Percentiles rank a stretch among this genome's conserved stretches.
Evolutionary conservation across 2,329 filamentous ascomycete genomes (phyloP).

Genomic region (Colletotrichum somersetense): DNA sequence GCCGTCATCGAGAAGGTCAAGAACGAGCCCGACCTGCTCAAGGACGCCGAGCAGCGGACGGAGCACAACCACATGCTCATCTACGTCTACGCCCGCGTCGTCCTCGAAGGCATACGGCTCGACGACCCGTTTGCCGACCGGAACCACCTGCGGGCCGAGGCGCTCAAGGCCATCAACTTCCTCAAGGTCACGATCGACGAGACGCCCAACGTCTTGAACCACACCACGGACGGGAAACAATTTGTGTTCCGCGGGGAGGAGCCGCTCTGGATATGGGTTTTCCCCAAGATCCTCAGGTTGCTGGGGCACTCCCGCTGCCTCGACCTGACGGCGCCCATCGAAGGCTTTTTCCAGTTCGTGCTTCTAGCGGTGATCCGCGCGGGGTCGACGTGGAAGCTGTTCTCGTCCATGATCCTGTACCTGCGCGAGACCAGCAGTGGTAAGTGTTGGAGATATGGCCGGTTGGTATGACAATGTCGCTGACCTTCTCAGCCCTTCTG

Average conservation of each 20-base stretch:
- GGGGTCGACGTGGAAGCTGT: conserved; percentile 62
- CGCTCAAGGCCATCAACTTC: conserved; percentile 81
- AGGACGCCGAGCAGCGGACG: conserved; percentile 73
- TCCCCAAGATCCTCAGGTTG: conserved; percentile 69
- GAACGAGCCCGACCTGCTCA: conserved; percentile 65
- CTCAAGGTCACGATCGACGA: conserved; percentile 81
- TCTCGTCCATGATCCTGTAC: conserved; percentile 61
- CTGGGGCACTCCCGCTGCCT: conserved; percentile 65
- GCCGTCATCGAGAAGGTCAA: conserved; percentile 67
- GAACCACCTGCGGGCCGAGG: conserved; percentile 68
- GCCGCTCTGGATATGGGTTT: conserved; percentile 75
- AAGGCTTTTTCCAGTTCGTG: conserved; percentile 64
- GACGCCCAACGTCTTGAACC: conserved; percentile 76
- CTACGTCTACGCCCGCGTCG: conserved; percentile 84
- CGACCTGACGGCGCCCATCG: conserved; percentile 63
- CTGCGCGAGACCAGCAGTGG: conserved; percentile 62
- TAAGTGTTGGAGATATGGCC: conserved; percentile 48
- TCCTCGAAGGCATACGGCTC: conserved; percentile 76
- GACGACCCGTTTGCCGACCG: conserved; percentile 76
- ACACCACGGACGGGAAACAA: conserved; percentile 54
- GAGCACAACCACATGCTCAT: conserved; percentile 88
- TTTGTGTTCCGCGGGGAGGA: conserved; percentile 68
- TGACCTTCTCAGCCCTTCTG: conserved; percentile 49
- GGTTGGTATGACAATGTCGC: conserved; percentile 15
- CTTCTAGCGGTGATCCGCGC: conserved; percentile 59